phyloP scores from a whole-genome alignment of 192 early-diverging fungal species.

The Paraglomus brasilianum region DNA sequence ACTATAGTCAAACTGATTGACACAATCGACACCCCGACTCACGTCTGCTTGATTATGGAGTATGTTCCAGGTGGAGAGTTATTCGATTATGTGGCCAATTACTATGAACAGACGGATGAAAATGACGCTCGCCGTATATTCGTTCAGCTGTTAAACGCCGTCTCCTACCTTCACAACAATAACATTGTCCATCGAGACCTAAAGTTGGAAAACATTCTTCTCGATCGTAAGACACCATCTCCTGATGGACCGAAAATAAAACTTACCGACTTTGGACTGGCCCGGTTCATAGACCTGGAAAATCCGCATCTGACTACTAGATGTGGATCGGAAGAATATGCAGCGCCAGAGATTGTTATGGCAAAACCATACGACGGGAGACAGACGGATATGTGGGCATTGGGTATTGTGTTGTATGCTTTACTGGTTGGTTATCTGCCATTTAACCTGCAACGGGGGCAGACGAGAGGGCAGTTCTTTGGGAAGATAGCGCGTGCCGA shows the following conservation, averaged over 20 bases:
- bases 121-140: conserved; percentile 56
- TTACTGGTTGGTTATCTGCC: conserved; percentile 74
- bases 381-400: conserved; percentile 75
- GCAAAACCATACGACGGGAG: conserved; percentile 65
- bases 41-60: conserved; percentile 69
- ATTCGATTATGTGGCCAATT: conserved; percentile 65
- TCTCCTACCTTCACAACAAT: conserved; percentile 62
- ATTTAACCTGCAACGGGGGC: conserved; percentile 64
- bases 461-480: conserved; percentile 52
- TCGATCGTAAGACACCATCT: conserved; percentile 29
- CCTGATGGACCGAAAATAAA: conserved; percentile 48
- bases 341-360: conserved; percentile 69
- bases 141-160: conserved; percentile 52
- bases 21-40: conserved; percentile 59
- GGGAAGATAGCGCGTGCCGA: conserved; percentile 63
- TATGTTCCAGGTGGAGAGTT: conserved; percentile 72
- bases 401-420: conserved; percentile 77
- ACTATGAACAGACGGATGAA: conserved; percentile 41
- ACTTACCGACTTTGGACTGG: conserved; percentile 67
- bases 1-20: conserved; percentile 65
- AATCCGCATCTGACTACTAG: conserved; percentile 50
- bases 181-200: conserved; percentile 67
- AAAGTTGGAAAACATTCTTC: conserved; percentile 61
- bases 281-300: conserved; percentile 47
- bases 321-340: conserved; percentile 77